phyloP scores from a whole-genome alignment of 2,329 filamentous ascomycete species.

The Pseudofabraea citricarpa region DNA sequence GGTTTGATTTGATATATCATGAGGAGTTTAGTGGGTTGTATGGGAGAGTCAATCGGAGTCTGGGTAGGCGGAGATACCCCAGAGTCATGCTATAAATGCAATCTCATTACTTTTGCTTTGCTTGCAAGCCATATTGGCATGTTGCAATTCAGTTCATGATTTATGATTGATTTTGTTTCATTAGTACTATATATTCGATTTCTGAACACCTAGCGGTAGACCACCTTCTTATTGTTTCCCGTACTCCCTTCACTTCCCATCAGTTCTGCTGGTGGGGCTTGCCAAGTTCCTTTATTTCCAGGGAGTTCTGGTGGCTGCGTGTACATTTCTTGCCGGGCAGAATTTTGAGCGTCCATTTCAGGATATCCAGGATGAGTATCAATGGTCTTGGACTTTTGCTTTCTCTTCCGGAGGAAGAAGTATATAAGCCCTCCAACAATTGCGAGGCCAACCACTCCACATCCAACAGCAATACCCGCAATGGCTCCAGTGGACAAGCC shows the following conservation, averaged over 20 bases:
- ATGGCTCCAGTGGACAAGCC: neutral
- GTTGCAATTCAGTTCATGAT: too few species aligned
- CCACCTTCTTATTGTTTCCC: neutral
- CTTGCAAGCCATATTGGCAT: too few species aligned
- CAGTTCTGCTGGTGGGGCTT: neutral
- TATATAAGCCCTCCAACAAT: neutral
- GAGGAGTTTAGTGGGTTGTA: neutral
- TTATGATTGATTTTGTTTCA: too few species aligned
- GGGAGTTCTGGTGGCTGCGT: neutral
- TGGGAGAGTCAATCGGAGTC: neutral
- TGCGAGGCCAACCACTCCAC: neutral
- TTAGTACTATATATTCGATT: too few species aligned
- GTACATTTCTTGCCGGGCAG: neutral
- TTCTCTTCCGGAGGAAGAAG: neutral
- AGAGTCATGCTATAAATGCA: neutral
- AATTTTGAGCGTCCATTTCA: neutral
- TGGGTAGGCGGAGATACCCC: neutral
- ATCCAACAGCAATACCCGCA: neutral
- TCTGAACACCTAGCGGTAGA: neutral
- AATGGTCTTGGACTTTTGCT: neutral
- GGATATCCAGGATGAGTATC: neutral
- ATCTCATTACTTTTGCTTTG: too few species aligned
- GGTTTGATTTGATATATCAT: slow-evolving; percentile 31
- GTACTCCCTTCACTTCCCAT: neutral
- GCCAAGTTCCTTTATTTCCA: neutral